Conservation (phyloP, 345 rosid genomes). For the Iberis pinnata region DNA sequence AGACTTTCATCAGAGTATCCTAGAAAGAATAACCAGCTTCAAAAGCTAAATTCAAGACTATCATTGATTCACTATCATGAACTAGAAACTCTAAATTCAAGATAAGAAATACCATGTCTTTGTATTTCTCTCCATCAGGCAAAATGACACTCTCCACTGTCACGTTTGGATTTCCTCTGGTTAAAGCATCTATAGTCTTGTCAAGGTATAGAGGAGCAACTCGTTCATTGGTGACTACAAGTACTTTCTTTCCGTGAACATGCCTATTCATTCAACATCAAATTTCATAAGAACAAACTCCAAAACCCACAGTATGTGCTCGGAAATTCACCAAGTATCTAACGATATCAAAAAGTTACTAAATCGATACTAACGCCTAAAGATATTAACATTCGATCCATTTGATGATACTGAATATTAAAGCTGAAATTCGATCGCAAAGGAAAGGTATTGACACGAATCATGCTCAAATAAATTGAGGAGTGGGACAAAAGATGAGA, state of each 20-base stretch:
- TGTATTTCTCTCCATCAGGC: conserved; percentile 91
- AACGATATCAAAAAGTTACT: too few relatives aligned
- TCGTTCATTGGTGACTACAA: conserved; percentile 74
- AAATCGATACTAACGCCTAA: too few relatives aligned
- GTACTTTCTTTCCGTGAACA: conserved; percentile 91
- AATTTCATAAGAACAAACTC: not conserved
- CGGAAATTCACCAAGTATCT: not conserved
- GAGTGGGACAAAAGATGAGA: conserved; percentile 15
- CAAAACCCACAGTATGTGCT: not conserved
- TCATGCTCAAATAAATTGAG: not conserved
- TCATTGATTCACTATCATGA: not conserved
- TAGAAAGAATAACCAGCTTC: conserved; percentile 23
- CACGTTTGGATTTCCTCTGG: conserved; percentile 71
- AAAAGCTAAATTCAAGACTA: not conserved
- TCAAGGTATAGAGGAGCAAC: conserved; percentile 73
- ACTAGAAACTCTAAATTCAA: not conserved
- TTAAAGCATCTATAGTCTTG: conserved; percentile 68
- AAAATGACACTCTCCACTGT: conserved; percentile 75
- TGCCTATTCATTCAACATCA: conserved; percentile 43
- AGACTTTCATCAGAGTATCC: conserved; percentile 86
- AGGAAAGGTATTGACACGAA: not conserved
- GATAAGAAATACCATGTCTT: conserved; percentile 58
- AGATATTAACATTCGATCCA: too few relatives aligned
- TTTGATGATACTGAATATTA: too few relatives aligned
- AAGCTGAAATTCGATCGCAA: too few relatives aligned